Evolutionary conservation across 495 filamentous ascomycete species (phyloP).

Genomic region (Massariosphaeria phaeospora): DNA sequence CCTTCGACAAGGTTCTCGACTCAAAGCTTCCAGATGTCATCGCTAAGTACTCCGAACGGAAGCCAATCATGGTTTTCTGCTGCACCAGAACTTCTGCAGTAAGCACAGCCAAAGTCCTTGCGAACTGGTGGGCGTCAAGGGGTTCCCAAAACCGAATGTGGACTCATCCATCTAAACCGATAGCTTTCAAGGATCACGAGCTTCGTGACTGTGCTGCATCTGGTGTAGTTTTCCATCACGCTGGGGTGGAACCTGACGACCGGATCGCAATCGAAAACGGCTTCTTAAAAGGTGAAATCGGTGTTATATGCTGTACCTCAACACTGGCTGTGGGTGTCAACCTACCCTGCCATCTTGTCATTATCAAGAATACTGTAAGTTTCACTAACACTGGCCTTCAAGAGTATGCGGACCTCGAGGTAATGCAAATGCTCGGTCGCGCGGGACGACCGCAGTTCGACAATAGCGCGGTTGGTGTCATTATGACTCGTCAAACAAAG

Average conservation of each 20-base stretch:
- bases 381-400: conserved; percentile 61
- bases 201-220: conserved; percentile 55
- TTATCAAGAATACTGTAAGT: conserved; percentile 82
- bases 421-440: conserved; percentile 98
- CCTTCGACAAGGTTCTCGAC: conserved; percentile 75
- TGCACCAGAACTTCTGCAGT: conserved; percentile 75
- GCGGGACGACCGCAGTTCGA: conserved; percentile 94
- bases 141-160: conserved; percentile 58
- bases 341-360: conserved; percentile 84
- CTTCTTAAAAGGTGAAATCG: conserved; percentile 71
- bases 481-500: conserved; percentile 71
- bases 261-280: conserved; percentile 64
- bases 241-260: conserved; percentile 70
- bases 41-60: conserved; percentile 64
- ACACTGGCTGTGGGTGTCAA: conserved; percentile 93
- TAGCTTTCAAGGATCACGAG: conserved; percentile 59
- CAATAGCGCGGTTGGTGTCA: conserved; percentile 74
- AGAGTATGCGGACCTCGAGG: conserved; percentile 86
- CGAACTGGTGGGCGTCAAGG: conserved; percentile 58
- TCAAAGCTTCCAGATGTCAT: conserved; percentile 75
- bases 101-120: conserved; percentile 67
- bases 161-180: conserved; percentile 54
- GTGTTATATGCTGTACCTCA: conserved; percentile 91
- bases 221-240: conserved; percentile 92
- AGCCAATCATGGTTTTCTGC: conserved; percentile 93